These are phyloP conservation scores for Pseudogymnoascus sp. DNA, from an alignment of 2,329 filamentous ascomycete genomes.

Conservation along the genomic window DNA sequence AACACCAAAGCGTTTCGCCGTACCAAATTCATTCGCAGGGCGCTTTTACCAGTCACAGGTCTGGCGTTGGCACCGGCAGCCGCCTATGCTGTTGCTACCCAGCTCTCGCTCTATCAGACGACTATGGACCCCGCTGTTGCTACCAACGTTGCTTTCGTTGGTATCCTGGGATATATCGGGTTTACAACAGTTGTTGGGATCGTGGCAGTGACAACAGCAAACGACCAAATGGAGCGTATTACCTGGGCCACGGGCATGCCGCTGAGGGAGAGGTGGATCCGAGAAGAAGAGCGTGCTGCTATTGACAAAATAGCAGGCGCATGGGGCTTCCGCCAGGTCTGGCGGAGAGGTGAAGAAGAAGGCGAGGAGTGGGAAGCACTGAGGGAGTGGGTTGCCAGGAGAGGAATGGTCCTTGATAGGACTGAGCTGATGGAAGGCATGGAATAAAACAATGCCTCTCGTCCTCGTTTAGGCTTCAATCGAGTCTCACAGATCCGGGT, in stretches of 20 bases:
- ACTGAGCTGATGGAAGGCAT: conserved; percentile 90
- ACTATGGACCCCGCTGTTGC: conserved; percentile 71
- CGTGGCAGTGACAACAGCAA: conserved; percentile 76
- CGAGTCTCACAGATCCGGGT: background rate
- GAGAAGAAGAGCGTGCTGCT: conserved; percentile 83
- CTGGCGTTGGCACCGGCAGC: conserved; percentile 55
- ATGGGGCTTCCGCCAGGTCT: conserved; percentile 83
- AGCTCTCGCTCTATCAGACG: conserved; percentile 58
- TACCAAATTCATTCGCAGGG: conserved; percentile 59
- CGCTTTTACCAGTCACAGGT: conserved; percentile 51
- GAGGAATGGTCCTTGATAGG: conserved; percentile 84
- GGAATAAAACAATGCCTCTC: conserved; percentile 42
- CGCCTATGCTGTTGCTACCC: conserved; percentile 63
- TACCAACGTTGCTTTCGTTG: conserved; percentile 70
- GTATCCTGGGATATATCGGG: conserved; percentile 74
- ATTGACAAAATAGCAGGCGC: conserved; percentile 78
- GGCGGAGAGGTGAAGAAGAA: conserved; percentile 79
- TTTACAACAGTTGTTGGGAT: conserved; percentile 76
- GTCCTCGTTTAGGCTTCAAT: background rate
- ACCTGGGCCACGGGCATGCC: conserved; percentile 82
- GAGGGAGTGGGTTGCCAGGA: conserved; percentile 71
- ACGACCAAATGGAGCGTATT: conserved; percentile 92
- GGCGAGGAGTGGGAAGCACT: conserved; percentile 84
- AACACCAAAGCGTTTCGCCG: conserved; percentile 58
- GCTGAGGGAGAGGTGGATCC: conserved; percentile 72